Percentiles rank a stretch among this genome's conserved stretches.
Evolutionary conservation across 139 green algal species (phyloP).

Genomic region (Volvox reticuliferus): DNA sequence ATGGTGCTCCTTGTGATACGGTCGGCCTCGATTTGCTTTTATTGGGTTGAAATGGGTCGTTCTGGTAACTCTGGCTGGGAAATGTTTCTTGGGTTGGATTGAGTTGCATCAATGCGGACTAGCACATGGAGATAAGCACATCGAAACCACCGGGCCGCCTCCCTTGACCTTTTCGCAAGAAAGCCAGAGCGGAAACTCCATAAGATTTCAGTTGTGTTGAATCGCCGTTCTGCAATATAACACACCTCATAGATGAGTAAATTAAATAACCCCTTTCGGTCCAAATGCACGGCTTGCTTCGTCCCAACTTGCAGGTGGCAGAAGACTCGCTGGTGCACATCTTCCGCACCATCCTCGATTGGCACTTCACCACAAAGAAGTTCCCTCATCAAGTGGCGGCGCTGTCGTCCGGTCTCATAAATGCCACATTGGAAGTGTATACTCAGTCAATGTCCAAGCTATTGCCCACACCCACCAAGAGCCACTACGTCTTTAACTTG

Average conservation of each 20-base stretch:
- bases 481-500: constrained; percentile 90
- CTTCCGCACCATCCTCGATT: constrained; percentile 84
- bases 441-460: constrained; percentile 72
- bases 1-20: not conserved
- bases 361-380: constrained; percentile 64
- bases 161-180: not conserved
- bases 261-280: too few species aligned
- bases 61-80: too few species aligned
- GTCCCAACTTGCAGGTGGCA: constrained; percentile 56
- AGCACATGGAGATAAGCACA: too few species aligned
- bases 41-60: too few species aligned
- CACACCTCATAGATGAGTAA: too few species aligned
- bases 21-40: too few species aligned
- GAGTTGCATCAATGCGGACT: too few species aligned
- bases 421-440: constrained; percentile 81
- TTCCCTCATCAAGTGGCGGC: constrained; percentile 55
- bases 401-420: not conserved
- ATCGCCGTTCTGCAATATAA: too few species aligned
- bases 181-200: too few species aligned
- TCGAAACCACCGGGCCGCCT: not conserved
- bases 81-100: too few species aligned
- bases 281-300: not conserved
- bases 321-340: constrained; percentile 77
- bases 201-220: too few species aligned
- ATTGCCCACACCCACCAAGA: constrained; percentile 84